phyloP scores from a whole-genome alignment of 2,329 filamentous ascomycete genomes.

The Venturia effusa region DNA sequence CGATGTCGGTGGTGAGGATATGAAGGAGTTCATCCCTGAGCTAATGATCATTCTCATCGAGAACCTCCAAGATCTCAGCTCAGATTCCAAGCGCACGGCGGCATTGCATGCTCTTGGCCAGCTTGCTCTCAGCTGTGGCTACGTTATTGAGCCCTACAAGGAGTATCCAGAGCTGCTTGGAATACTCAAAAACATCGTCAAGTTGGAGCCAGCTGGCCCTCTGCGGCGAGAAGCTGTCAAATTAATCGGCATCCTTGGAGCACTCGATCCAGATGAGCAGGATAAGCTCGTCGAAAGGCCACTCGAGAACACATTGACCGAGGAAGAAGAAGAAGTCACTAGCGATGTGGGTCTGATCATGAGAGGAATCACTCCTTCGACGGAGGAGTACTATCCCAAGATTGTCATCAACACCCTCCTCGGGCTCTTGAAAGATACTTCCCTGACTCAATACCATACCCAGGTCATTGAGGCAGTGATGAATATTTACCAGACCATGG shows the following conservation, averaged over 20 bases:
- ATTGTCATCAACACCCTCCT: conserved; percentile 95
- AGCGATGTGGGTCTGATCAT: conserved; percentile 91
- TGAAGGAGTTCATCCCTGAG: conserved; percentile 80
- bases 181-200: conserved; percentile 86
- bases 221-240: conserved; percentile 92
- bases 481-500: conserved; percentile 95
- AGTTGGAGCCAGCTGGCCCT: conserved; percentile 77
- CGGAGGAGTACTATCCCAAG: conserved; percentile 96
- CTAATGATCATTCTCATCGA: conserved; percentile 94
- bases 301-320: conserved; percentile 65
- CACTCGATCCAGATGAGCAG: conserved; percentile 90
- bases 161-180: conserved; percentile 92
- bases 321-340: conserved; percentile 60
- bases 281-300: conserved; percentile 78
- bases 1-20: conserved; percentile 85
- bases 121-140: conserved; percentile 89
- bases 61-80: conserved; percentile 87
- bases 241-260: conserved; percentile 87
- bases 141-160: conserved; percentile 91
- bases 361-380: conserved; percentile 90
- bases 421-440: conserved; percentile 82
- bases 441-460: conserved; percentile 81
- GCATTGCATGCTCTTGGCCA: conserved; percentile 85
- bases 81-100: conserved; percentile 79
- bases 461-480: conserved; percentile 95